Percentiles rank a stretch among this genome's conserved stretches.
phyloP scores from a whole-genome alignment of 1,139 yeast genomes.

The Saccharomycopsis hybrid region DNA sequence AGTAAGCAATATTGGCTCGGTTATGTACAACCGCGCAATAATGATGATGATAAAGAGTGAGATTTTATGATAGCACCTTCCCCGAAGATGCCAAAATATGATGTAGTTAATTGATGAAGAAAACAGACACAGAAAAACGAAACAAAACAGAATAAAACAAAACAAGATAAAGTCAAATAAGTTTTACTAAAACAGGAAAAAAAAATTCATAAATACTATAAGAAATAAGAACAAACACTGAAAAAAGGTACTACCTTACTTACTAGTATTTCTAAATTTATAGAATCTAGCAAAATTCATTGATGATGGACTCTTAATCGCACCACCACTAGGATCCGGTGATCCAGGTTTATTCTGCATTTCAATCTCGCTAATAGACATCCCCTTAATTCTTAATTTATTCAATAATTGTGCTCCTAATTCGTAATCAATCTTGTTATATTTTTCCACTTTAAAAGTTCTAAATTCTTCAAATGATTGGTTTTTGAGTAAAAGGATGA shows the following conservation, averaged over 20 bases:
- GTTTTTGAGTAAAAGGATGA: constrained; percentile 19
- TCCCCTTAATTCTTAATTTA: constrained; percentile 19
- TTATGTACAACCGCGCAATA: too few species aligned
- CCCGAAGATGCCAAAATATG: too few species aligned
- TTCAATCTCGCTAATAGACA: constrained; percentile 14
- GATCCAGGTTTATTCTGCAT: not conserved
- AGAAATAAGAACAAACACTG: not conserved
- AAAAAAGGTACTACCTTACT: not conserved
- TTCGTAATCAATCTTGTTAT: constrained; percentile 16
- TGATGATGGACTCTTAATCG: constrained; percentile 16
- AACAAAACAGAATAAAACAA: too few species aligned
- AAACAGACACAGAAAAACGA: too few species aligned
- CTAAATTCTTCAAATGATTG: constrained; percentile 21
- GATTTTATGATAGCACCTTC: too few species aligned
- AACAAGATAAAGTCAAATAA: too few species aligned
- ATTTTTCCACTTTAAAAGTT: constrained; percentile 17
- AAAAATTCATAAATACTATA: not conserved
- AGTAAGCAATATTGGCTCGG: too few species aligned
- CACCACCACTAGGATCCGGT: not conserved
- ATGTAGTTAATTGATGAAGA: too few species aligned
- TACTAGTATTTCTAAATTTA: constrained; percentile 18
- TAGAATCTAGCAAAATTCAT: constrained; percentile 20
- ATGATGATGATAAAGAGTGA: too few species aligned
- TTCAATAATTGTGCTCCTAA: constrained; percentile 18
- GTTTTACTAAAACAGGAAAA: too few species aligned